Conservation (phyloP, 805 yeast species). For the Ogataea henricii region DNA sequence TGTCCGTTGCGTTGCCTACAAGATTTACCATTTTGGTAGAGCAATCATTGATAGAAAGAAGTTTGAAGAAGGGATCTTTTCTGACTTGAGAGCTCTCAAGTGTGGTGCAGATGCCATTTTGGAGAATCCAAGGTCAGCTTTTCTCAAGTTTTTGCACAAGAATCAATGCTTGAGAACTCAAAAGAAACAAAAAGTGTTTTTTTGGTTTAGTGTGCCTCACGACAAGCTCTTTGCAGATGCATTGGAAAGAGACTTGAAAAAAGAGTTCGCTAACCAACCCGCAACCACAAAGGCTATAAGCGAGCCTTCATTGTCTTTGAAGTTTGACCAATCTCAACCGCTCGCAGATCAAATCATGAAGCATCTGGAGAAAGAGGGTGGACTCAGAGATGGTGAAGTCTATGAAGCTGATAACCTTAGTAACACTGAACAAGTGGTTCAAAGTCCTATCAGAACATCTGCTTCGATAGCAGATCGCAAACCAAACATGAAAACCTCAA, state of each 20-base stretch:
- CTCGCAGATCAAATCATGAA: constrained; percentile 55
- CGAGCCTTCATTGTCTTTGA: constrained; percentile 82
- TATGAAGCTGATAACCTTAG: constrained; percentile 19
- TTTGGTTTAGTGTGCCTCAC: constrained; percentile 96
- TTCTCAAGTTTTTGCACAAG: constrained; percentile 79
- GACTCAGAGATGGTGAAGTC: constrained; percentile 14
- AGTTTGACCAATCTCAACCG: constrained; percentile 55
- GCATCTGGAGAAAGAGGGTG: constrained; percentile 23
- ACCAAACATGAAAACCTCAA: not conserved
- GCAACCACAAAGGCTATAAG: constrained; percentile 71
- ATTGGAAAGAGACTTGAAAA: constrained; percentile 84
- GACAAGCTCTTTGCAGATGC: constrained; percentile 92
- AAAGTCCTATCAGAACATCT: constrained; percentile 12
- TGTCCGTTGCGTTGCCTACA: constrained; percentile 85
- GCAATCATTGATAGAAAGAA: constrained; percentile 83
- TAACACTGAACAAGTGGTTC: constrained; percentile 17
- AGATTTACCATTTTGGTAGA: constrained; percentile 89
- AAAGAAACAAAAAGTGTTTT: constrained; percentile 94
- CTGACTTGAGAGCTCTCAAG: constrained; percentile 84
- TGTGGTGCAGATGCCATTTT: constrained; percentile 84
- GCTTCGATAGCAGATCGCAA: constrained; percentile 8
- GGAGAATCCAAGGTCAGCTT: constrained; percentile 84
- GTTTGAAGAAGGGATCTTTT: constrained; percentile 94
- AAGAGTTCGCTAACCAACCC: constrained; percentile 60
- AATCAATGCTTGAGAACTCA: constrained; percentile 90